Percentiles rank a stretch among this genome's conserved stretches.
Evolutionary conservation across 257 asterid species (phyloP).

Genomic region (Solanum paucissectum): DNA sequence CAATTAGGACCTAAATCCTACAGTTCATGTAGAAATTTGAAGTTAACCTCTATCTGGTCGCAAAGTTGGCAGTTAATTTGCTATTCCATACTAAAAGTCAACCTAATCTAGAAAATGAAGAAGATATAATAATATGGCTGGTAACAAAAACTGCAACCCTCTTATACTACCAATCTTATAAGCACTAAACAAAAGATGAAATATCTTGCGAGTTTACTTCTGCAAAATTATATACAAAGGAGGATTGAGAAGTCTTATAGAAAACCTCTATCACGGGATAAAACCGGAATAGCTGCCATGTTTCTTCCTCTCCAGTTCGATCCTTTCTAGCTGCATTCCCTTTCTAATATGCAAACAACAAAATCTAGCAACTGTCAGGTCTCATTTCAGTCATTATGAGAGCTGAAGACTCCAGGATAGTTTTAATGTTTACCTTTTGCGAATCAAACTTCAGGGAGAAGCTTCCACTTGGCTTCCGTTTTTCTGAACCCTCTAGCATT

Average conservation of each 20-base stretch:
- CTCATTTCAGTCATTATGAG: conserved; percentile 4
- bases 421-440: conserved; percentile 45
- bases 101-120: neutral
- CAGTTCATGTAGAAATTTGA: neutral
- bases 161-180: neutral
- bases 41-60: neutral
- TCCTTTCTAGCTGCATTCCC: conserved; percentile 85
- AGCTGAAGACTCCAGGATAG: neutral
- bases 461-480: conserved; percentile 53
- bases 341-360: conserved; percentile 41
- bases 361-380: conserved; percentile 19
- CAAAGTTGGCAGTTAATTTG: neutral
- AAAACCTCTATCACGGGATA: conserved; percentile 86
- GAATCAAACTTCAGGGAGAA: conserved; percentile 93
- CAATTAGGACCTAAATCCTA: neutral
- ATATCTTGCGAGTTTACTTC: neutral
- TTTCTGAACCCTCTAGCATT: conserved; percentile 49
- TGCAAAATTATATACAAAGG: neutral
- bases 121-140: neutral
- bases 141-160: neutral
- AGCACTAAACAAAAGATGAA: neutral
- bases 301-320: conserved; percentile 78
- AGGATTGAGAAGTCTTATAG: conserved; percentile 1
- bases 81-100: neutral
- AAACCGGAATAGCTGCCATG: conserved; percentile 85